These are phyloP conservation scores for Blastobotrys peoriensis DNA, from an alignment of 805 yeast species.

Conservation along the genomic window DNA sequence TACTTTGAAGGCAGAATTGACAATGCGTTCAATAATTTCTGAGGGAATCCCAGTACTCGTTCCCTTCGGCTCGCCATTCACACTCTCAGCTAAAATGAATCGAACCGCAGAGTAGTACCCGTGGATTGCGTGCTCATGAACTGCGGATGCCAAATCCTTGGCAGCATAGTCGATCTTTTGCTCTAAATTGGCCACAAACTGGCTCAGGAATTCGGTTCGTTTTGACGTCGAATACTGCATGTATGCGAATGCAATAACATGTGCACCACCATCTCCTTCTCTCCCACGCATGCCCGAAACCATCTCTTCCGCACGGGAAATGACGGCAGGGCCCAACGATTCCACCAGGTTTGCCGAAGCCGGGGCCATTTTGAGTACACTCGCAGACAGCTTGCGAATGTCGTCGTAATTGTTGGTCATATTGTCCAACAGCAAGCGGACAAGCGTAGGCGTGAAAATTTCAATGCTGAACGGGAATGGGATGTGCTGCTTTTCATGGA, in stretches of 20 bases:
- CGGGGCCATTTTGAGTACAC: constrained; percentile 44
- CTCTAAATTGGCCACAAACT: constrained; percentile 33
- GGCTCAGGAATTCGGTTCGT: constrained; percentile 25
- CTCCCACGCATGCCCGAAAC: constrained; percentile 44
- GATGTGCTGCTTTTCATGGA: constrained; percentile 39
- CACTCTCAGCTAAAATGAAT: constrained; percentile 35
- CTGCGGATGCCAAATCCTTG: constrained; percentile 37
- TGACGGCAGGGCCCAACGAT: constrained; percentile 1
- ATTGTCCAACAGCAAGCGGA: constrained; percentile 52
- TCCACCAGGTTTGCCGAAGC: not conserved
- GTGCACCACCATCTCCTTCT: constrained; percentile 75
- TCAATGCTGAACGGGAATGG: constrained; percentile 44
- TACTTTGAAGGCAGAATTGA: constrained; percentile 19
- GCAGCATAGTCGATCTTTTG: constrained; percentile 32
- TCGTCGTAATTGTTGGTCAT: constrained; percentile 72
- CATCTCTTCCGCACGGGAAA: constrained; percentile 22
- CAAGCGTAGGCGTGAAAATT: constrained; percentile 36
- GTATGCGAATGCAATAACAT: constrained; percentile 49
- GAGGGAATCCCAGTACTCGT: constrained; percentile 18
- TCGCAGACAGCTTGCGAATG: constrained; percentile 49
- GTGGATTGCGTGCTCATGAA: constrained; percentile 49
- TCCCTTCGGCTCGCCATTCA: constrained; percentile 12
- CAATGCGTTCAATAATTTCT: constrained; percentile 10
- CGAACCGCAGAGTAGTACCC: constrained; percentile 63
- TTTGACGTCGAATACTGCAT: constrained; percentile 25